phyloP scores from a whole-genome alignment of 306 rosid genomes.

The Sechiopsis laciniata region DNA sequence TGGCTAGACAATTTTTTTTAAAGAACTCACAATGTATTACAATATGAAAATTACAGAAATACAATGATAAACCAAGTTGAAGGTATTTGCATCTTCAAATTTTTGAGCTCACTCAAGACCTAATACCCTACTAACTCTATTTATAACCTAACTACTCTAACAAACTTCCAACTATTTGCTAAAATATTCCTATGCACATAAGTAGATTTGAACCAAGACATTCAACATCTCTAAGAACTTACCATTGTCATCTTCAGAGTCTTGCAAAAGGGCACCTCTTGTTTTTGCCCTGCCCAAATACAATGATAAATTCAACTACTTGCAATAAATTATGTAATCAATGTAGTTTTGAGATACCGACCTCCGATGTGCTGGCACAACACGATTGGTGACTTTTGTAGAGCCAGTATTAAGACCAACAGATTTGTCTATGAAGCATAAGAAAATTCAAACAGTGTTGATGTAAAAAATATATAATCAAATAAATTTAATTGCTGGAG shows the following conservation, averaged over 20 bases:
- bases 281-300: conserved; percentile 58
- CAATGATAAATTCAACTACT: conserved; percentile 12
- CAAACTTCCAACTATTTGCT: no score
- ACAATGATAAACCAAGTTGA: no score
- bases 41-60: no score
- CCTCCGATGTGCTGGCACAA: conserved; percentile 61
- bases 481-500: neutral
- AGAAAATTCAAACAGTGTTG: neutral
- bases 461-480: neutral
- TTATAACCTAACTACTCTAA: no score
- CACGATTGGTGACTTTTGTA: conserved; percentile 47
- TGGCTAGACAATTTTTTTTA: neutral
- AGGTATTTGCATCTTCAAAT: no score
- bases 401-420: conserved; percentile 31
- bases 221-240: conserved; percentile 4
- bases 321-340: conserved; percentile 10
- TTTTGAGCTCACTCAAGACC: no score
- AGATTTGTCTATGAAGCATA: conserved; percentile 36
- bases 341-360: neutral
- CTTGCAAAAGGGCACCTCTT: conserved; percentile 63
- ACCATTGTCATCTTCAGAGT: conserved; percentile 39
- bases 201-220: neutral
- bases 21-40: no score
- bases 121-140: no score
- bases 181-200: neutral